Evolutionary conservation across 2,329 filamentous ascomycete genomes (phyloP).

Genomic region (Talaromyces sp.): DNA sequence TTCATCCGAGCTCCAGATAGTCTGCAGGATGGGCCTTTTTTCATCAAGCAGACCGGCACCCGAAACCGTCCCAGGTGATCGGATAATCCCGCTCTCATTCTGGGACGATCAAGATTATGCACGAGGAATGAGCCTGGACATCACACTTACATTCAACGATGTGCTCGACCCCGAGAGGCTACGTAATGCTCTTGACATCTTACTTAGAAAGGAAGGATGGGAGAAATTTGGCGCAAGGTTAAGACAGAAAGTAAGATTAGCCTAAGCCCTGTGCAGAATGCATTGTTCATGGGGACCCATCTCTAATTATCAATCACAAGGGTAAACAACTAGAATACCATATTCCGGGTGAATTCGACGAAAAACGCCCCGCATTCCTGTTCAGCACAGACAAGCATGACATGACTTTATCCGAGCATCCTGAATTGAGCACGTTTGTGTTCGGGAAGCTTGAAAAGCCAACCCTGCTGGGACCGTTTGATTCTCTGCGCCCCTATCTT

Average conservation of each 20-base stretch:
- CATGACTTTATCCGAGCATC: slow-evolving; percentile 42
- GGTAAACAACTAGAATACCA: slow-evolving; percentile 39
- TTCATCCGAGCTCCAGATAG: not conserved
- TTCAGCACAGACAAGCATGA: slow-evolving; percentile 40
- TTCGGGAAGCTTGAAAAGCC: slow-evolving; percentile 26
- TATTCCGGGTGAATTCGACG: slow-evolving; percentile 36
- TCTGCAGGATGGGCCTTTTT: slow-evolving; percentile 10
- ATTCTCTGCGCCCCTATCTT: slow-evolving; percentile 27
- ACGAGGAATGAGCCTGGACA: slow-evolving; percentile 15
- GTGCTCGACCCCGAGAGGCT: slow-evolving; percentile 45
- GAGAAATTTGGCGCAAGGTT: slow-evolving; percentile 47
- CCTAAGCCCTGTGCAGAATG: not conserved
- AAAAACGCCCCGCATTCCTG: slow-evolving; percentile 39
- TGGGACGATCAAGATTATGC: slow-evolving; percentile 10
- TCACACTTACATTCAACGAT: slow-evolving; percentile 45
- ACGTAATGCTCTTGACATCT: slow-evolving; percentile 31
- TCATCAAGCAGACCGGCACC: slow-evolving; percentile 4
- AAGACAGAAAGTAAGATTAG: slow-evolving; percentile 37
- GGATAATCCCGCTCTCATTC: slow-evolving; percentile 13
- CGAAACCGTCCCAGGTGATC: slow-evolving; percentile 11
- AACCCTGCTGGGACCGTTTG: slow-evolving; percentile 28
- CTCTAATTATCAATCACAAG: slow-evolving; percentile 18
- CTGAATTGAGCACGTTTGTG: slow-evolving; percentile 39
- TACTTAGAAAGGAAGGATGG: slow-evolving; percentile 47
- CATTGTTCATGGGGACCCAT: not conserved